Evolutionary conservation across 805 yeast species (phyloP), one percentile per base, ranked within the genome.

Genomic region (Suhomyces vadensis): DNA sequence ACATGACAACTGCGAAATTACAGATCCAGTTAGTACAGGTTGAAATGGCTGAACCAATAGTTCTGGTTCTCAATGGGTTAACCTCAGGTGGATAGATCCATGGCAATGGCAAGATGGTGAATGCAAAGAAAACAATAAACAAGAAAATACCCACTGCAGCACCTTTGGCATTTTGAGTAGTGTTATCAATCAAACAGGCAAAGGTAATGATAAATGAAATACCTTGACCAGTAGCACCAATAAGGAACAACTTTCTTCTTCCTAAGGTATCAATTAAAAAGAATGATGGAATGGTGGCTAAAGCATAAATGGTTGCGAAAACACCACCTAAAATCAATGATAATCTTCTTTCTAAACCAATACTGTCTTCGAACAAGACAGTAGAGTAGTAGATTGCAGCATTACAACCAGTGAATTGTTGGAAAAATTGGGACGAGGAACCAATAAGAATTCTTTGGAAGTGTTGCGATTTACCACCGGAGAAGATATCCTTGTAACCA

Each of bases 391-490:
- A 83, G 51, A 82, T 81, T 51, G 83, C 82, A 39, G 85, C 85
- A 53, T 83, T 83, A 66, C 85, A 79, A 55, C 88, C 88, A 41
- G 85, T 78, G 54, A 82, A 76, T 63, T 83, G 87, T 66, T 81
- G 85, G 75, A 80, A 79, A 54, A 83, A 81, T 65, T 83, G 87
- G 20, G 84, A 67, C 6, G 85, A 79, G 2, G 85, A 68, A 56
- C 87, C 87, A 48, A 83, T 67, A 35, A 79, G 43, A 69, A 79
- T 78, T 70, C 85, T 71, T 58, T 75, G 78, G 54, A 81, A 65
- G 56, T 82, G 81, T 63, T 81, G 85, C 39, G 82, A 72, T 59
- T 79, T 80, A 24, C 82, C 82, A 64, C 82, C 64, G 13, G 69
- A 58, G 47, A 71, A 63, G 48, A 71, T 51, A 31, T 69, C 74